Evolutionary conservation across 108 stramenopile genomes (phyloP), one percentile per base, ranked within the genome.

Genomic region (Skeletonema menzelii): DNA sequence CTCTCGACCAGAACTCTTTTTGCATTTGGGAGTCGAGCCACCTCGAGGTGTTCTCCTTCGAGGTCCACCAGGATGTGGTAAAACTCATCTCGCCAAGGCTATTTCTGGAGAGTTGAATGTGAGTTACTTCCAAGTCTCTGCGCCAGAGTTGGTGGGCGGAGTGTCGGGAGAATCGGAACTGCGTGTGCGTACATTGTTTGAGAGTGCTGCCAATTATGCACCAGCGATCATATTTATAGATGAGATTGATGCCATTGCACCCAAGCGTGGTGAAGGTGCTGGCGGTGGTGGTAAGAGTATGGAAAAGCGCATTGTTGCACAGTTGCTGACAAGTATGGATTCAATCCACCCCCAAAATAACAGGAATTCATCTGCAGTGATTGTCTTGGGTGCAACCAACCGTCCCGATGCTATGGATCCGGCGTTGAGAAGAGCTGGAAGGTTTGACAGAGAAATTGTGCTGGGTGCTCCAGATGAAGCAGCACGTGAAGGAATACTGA

Each of bases 1-100:
- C n/a, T 83, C 93, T 5, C 97, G 97, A 60, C 99, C 98, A 0
- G 97, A 99, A 69, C 65, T 99, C 3, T 99, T 97, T 81, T 66
- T 81, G 5, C 94, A 98, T 80, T 82, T 99, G 19, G 99, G 99
- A 6, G 90, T 99, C 14, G 90, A 97, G 75, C 98, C 99, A 30
- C 99, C 99, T 0, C 85, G 98, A 4, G 99, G 98, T n/a, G 93
- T 99, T 8, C 83, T 99, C 17, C 67, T 99, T 14, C 96, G 98
- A 27, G 99, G 99, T 11, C 98, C 99, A 14, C 98, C 99, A 1
- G 98, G 95, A 22, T 97, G 95, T 37, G 99, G 99, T 24, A 99
- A 99, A 73, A 97, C 98, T 3, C 83, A 95, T 30, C 72, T 99
- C 7, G 98, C 98, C 56, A 87, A 95, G 63, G 97, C 97, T 26